These are phyloP conservation scores for Pleurotus tuoliensis DNA, from an alignment of 768 basidiomycete species.

Conservation along the genomic window DNA sequence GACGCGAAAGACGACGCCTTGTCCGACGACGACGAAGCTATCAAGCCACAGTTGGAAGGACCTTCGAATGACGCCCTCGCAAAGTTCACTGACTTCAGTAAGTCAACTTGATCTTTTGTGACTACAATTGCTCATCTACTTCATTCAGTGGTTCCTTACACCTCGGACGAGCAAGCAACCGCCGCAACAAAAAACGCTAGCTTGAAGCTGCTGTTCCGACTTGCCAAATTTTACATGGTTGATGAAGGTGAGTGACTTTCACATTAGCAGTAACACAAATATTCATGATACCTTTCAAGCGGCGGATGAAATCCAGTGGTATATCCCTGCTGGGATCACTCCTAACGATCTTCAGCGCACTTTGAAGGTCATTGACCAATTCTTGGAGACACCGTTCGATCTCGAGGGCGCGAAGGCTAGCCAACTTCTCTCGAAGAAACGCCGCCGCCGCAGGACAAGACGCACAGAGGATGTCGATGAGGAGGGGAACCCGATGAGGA, in stretches of 20 bases:
- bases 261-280: background rate
- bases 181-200: conserved; percentile 76
- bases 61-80: conserved; percentile 68
- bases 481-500: conserved; percentile 46
- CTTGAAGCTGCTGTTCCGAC: conserved; percentile 80
- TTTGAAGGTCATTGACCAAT: conserved; percentile 77
- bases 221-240: conserved; percentile 66
- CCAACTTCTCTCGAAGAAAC: conserved; percentile 66
- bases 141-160: conserved; percentile 66
- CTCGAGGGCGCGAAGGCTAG: conserved; percentile 73
- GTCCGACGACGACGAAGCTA: conserved; percentile 25
- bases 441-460: conserved; percentile 46
- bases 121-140: background rate
- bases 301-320: conserved; percentile 79
- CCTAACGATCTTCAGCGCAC: conserved; percentile 67
- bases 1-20: conserved; percentile 35
- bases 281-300: conserved; percentile 25
- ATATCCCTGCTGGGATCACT: conserved; percentile 66
- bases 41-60: conserved; percentile 20
- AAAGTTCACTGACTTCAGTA: conserved; percentile 76
- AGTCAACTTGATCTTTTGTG: conserved; percentile 24
- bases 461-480: conserved; percentile 40
- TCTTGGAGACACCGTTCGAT: conserved; percentile 77
- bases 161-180: conserved; percentile 68
- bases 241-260: conserved; percentile 52